Evolutionary conservation across 2,329 filamentous ascomycete genomes (phyloP).

Genomic region (Microcyclosporella mali): DNA sequence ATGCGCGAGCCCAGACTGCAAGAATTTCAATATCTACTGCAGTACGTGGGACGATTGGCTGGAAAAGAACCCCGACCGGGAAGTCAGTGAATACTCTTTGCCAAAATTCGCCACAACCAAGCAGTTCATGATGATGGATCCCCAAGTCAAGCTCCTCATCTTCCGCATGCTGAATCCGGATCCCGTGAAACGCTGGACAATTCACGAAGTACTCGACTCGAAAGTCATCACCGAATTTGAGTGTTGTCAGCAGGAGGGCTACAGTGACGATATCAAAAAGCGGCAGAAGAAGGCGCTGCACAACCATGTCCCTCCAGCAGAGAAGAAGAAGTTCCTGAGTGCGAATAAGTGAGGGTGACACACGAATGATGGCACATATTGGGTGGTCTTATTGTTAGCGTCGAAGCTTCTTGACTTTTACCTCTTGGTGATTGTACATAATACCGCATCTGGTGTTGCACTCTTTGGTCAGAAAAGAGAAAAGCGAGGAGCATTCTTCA

Average conservation of each 20-base stretch:
- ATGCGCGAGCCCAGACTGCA: constrained; percentile 50
- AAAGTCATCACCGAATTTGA: constrained; percentile 36
- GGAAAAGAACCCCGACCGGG: constrained; percentile 44
- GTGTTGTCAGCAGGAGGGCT: constrained; percentile 30
- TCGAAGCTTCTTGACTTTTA: no score
- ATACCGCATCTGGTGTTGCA: no score
- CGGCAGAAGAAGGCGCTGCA: constrained; percentile 38
- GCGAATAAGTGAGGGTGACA: constrained; percentile 3
- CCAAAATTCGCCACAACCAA: constrained; percentile 56
- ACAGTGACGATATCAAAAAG: constrained; percentile 30
- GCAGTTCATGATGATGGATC: constrained; percentile 60
- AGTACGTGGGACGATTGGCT: constrained; percentile 65
- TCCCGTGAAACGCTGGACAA: constrained; percentile 62
- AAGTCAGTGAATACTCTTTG: constrained; percentile 14
- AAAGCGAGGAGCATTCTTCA: no score
- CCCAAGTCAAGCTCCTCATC: constrained; percentile 63
- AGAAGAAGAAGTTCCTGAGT: constrained; percentile 5
- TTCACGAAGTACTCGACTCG: constrained; percentile 59
- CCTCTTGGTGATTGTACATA: no score
- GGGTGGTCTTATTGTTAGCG: no score
- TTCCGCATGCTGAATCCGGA: constrained; percentile 79
- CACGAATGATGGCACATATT: no score
- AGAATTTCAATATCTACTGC: constrained; percentile 60
- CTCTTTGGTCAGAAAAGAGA: no score
- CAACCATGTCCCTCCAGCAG: constrained; percentile 39